Conservation (phyloP, 768 basidiomycete genomes). For the Pleurotus tuoliensis region DNA sequence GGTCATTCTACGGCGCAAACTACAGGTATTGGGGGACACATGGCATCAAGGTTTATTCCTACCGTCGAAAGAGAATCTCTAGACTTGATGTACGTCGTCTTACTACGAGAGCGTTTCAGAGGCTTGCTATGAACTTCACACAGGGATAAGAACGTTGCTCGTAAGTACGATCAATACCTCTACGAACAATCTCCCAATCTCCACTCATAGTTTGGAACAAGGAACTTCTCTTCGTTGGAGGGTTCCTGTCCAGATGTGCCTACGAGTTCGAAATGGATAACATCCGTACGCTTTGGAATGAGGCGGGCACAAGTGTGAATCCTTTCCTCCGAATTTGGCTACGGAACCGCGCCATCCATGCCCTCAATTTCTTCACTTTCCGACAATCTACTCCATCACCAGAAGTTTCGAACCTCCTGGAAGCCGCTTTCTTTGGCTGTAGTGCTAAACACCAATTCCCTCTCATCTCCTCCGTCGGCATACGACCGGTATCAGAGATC, state of each 20-base stretch:
- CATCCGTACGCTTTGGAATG: constrained; percentile 60
- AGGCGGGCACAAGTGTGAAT: constrained; percentile 34
- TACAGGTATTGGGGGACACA: constrained; percentile 68
- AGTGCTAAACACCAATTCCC: constrained; percentile 48
- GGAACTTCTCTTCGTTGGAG: constrained; percentile 83
- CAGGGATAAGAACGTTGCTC: constrained; percentile 79
- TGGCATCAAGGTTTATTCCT: constrained; percentile 84
- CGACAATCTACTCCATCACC: constrained; percentile 81
- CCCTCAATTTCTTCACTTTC: constrained; percentile 88
- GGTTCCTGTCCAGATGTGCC: constrained; percentile 73
- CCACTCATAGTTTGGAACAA: constrained; percentile 73
- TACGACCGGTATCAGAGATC: constrained; percentile 61
- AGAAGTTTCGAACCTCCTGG: constrained; percentile 68
- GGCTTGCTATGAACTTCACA: constrained; percentile 1
- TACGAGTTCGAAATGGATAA: constrained; percentile 79
- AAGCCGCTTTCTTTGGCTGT: constrained; percentile 77
- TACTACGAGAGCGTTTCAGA: neutral
- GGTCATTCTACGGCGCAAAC: constrained; percentile 92
- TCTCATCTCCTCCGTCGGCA: constrained; percentile 72
- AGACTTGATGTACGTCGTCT: constrained; percentile 66
- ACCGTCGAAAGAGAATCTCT: constrained; percentile 95
- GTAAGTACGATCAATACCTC: constrained; percentile 33
- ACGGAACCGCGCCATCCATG: constrained; percentile 63
- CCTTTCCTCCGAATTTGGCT: constrained; percentile 47
- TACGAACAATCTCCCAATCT: constrained; percentile 4